Evolutionary conservation across 202 grass and related monocot species (phyloP).

Genomic region (Sporobolus alterniflorus): DNA sequence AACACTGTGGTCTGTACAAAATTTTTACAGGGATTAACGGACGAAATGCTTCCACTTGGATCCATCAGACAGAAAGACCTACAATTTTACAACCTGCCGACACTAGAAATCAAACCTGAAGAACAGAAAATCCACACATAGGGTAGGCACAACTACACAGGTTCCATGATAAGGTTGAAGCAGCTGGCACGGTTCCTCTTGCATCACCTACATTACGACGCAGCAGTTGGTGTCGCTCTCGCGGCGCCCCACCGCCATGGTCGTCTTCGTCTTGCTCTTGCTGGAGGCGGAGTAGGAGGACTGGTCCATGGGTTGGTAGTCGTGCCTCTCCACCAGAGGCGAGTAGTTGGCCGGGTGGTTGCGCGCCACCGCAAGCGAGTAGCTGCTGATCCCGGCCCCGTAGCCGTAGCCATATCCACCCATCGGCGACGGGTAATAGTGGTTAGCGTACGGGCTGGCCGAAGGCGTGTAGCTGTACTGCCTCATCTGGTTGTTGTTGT

Average conservation of each 20-base stretch:
- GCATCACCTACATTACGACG: slow-evolving; percentile 28
- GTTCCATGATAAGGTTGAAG: not conserved
- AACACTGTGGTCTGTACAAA: too few relatives aligned
- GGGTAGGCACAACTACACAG: too few relatives aligned
- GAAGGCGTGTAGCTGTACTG: slow-evolving; percentile 13
- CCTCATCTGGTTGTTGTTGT: not conserved
- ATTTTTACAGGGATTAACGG: not conserved
- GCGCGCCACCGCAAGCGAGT: slow-evolving; percentile 44
- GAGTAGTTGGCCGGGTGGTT: slow-evolving; percentile 58
- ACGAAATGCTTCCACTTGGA: too few relatives aligned
- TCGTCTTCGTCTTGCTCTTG: not conserved
- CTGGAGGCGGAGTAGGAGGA: not conserved
- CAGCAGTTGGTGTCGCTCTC: slow-evolving; percentile 19
- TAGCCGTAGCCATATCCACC: slow-evolving; percentile 7
- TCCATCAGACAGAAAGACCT: too few relatives aligned
- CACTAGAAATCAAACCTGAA: too few relatives aligned
- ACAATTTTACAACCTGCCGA: too few relatives aligned
- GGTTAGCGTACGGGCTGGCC: slow-evolving; percentile 35
- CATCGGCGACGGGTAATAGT: slow-evolving; percentile 47
- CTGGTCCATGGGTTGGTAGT: slow-evolving; percentile 40
- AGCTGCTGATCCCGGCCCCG: slow-evolving; percentile 33
- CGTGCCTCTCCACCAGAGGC: slow-evolving; percentile 51
- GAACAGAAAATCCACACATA: too few relatives aligned
- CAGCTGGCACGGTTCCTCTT: not conserved
- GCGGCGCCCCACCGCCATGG: slow-evolving; percentile 32